Evolutionary conservation across 345 rosid genomes (phyloP), one percentile per base, ranked within the genome.

Genomic region (Eucalyptus tenuipes): DNA sequence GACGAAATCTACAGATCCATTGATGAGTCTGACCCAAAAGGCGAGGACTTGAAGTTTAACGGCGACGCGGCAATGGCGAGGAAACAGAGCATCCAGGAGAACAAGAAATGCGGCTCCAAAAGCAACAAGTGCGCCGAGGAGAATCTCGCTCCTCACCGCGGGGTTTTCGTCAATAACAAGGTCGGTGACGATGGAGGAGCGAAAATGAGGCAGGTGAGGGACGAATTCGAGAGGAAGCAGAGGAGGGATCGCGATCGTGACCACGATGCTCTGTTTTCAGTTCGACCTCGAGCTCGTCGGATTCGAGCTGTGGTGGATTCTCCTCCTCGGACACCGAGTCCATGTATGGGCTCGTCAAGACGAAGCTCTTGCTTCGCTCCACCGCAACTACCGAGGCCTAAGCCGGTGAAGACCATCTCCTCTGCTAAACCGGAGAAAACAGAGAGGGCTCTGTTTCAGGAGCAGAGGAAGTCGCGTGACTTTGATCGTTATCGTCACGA

Each of bases 1-100:
- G 99, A 97, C 88, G 93, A 97, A 93, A 97, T 97, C 91, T 97
- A 95, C 94, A 95, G 97, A 68, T 96, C 99, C 49, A 94, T 95
- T 66, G 98, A 93, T 45, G 97, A 93, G 7, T 90, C 93, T 7
- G 92, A 91, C 66, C 75, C 89, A 0, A 92, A 90, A 42, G 86
- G 75, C 13, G 93, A 91, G 4, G 93, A 94, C 88, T 86, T 90
- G 91, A 90, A 79, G 85, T 92, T 93, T 37, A 93, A 91, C 92
- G 75, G 94, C 53, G 93, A 95, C 44, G 16, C 42, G 49, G 89
- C 89, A 52, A 55, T 88, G 91, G 88, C 61, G 27, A 92, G 59
- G 88, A 92, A 91, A 57, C 94, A 90, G 82, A 90, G 89, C 88
- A 75, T 75, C 84, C 27, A 47, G 84, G 84, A 75, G 11, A 4